Base-by-base conservation (phyloP, 768 basidiomycete species). In the Tulasnella sp. region DNA sequence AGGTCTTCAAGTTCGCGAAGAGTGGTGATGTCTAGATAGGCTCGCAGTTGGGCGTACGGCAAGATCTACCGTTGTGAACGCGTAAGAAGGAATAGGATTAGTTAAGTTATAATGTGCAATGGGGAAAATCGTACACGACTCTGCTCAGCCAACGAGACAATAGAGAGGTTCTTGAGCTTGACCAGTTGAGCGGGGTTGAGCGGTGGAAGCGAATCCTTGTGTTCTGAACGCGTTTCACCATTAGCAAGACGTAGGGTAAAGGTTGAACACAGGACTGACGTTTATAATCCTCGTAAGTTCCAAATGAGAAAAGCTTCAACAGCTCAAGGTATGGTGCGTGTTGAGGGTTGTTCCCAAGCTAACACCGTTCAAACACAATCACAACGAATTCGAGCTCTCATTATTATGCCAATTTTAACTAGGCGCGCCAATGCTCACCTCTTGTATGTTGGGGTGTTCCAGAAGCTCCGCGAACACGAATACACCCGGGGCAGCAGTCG, bases 1-100 rank as follows among this genome's bases (percentile, higher is more conserved):
- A 98, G 90, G 84, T 98, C 96, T 84, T 99, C 97, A 3, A 99
- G 90, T 77, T 93, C 93, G 75, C 96, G 91, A 78, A 96, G 90
- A 6, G 89, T 91, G 3, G 90, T 87, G 84, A 97, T 88, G 72
- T 94, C 89, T 26, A 99, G 88, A 3, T 88, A 86, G 73, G 88
- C 83, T 9, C 94, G 88, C 1, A 99, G 88, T 46, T 88, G 85
- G 13, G 90, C 83, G 84, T 99, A 99, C 0, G 94, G 90, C 3
- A 98, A 89, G 81, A 94, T 93, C 95, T 93, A 37, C 71, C 81
- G 75, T 32, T 73, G 23, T 20, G 16, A 15, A 44, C 75, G 71
- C n/a, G 44, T 37, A 74, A 44, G 37, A 7, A 75, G 26, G 76
- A 73, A 37, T 26, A 79, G 10, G 51, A 39, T 80, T 75, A 13